Base-by-base conservation (phyloP, 1,284 basidiomycete species). In the Ganoderma lingzhi region DNA sequence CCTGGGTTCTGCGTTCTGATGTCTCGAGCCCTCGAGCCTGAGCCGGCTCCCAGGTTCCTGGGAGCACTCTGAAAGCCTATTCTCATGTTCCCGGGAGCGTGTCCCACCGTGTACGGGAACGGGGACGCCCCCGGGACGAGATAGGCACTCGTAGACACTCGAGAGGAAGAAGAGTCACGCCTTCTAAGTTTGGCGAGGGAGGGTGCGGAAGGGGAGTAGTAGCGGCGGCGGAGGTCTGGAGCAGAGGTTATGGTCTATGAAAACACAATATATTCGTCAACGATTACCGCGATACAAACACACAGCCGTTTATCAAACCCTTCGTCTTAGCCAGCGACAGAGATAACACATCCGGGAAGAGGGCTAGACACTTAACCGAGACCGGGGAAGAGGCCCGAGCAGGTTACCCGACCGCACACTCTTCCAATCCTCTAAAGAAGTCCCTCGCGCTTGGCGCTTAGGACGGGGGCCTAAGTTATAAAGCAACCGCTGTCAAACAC, bases 61-160 rank as follows among this genome's bases (percentile, higher is more conserved):
- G 23, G 63, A 64, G 53, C 37, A 17, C 48, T 42, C 63, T 64
- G 63, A 64, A 64, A 58, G 63, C 44, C 39, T 64, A 64, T 64
- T 64, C 63, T 64, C 63, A 64, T 28, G 63, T 56, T 56, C 63
- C 51, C 53, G 63, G 63, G 63, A 64, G 37, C 30, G 19, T 23
- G 35, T 64, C 63, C 15, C 63, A 64, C 59, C 39, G 23, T 44
- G 37, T 9, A 28, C 39, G 51, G 53, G 12, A 37, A n/a, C 17
- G 30, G 32, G 5, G 19, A n/a, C 62, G 17, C 51, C 19, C 35
- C n/a, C 28, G 3, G 28, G 32, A 4, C 62, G 17, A 39, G 12
- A 55, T 42, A n/a, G n/a, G 45, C 15, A 53, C 35, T 53, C 35
- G 15, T 17, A 32, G 19, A 35, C 35, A 39, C 56, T 0, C n/a